A percentile compares a stretch with the other conserved stretches of the same genome.
phyloP scores from a whole-genome alignment of 1,284 basidiomycete species.

The Omphalotus olearius region DNA sequence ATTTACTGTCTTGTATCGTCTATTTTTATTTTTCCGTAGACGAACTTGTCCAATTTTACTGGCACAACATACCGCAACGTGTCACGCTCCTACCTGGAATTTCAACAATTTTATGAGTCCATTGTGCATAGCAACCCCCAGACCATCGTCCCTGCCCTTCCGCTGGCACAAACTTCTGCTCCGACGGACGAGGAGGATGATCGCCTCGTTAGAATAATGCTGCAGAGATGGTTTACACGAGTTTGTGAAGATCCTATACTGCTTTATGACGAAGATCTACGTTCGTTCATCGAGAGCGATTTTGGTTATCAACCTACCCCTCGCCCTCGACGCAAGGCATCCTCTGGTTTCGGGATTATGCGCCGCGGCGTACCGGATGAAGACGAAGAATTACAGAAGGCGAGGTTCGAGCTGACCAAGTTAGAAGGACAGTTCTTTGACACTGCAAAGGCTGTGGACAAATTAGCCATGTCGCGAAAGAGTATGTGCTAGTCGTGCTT shows the following conservation, averaged over 20 bases:
- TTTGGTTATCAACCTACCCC: constrained; percentile 89
- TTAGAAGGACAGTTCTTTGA: constrained; percentile 88
- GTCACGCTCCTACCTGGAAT: constrained; percentile 87
- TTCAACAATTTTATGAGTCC: constrained; percentile 88
- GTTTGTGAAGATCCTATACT: constrained; percentile 88
- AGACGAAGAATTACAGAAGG: constrained; percentile 80
- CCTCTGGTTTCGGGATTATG: constrained; percentile 65
- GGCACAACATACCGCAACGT: constrained; percentile 87
- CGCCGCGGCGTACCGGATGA: constrained; percentile 75
- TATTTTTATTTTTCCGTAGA: constrained; percentile 48
- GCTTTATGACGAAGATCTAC: constrained; percentile 83
- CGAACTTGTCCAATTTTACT: constrained; percentile 88
- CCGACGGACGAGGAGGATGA: constrained; percentile 96
- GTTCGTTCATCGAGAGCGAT: constrained; percentile 91
- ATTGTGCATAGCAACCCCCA: constrained; percentile 82
- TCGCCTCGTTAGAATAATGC: constrained; percentile 85
- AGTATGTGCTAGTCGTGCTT: constrained; percentile 35
- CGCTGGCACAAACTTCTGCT: constrained; percentile 88
- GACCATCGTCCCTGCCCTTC: constrained; percentile 88
- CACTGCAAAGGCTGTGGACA: constrained; percentile 83
- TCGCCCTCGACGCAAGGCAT: constrained; percentile 64
- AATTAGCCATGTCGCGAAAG: constrained; percentile 75
- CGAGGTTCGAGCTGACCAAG: constrained; percentile 87
- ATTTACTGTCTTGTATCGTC: neutral
- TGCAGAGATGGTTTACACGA: constrained; percentile 89